phyloP scores from a whole-genome alignment of 176 grass and related monocot species.

The Bothriochloa decipiens region DNA sequence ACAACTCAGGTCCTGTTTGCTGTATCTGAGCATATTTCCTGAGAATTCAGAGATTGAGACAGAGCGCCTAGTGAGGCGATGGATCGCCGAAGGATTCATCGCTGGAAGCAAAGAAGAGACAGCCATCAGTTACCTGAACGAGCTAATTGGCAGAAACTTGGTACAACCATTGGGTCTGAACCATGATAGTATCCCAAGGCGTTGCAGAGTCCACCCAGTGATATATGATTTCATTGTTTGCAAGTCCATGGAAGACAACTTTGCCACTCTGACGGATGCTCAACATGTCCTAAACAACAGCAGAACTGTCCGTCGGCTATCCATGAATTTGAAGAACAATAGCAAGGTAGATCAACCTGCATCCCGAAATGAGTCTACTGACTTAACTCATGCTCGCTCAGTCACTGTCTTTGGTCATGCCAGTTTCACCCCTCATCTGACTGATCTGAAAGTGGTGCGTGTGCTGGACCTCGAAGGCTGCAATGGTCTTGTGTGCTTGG shows the following conservation, averaged over 20 bases:
- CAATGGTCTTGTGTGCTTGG: conserved; percentile 21
- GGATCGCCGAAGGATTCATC: conserved; percentile 37
- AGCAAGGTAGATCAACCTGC: not conserved
- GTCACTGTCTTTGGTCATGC: not conserved
- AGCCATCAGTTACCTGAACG: conserved; percentile 29
- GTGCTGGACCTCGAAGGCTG: not conserved
- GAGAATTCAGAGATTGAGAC: conserved; percentile 24
- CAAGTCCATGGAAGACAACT: conserved; percentile 48
- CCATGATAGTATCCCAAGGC: not conserved
- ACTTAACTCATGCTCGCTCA: conserved; percentile 23
- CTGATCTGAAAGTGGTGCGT: not conserved
- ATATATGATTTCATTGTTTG: conserved; percentile 45
- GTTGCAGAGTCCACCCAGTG: conserved; percentile 38
- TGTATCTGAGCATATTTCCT: conserved; percentile 47
- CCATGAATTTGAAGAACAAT: conserved; percentile 1
- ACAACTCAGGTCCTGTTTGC: conserved; percentile 33
- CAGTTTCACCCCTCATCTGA: not conserved
- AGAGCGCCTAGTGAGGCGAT: conserved; percentile 41
- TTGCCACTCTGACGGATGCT: conserved; percentile 3
- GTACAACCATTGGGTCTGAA: conserved; percentile 14
- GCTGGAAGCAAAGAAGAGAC: not conserved
- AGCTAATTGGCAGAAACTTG: conserved; percentile 45
- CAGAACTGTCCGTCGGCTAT: conserved; percentile 20
- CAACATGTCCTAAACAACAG: too few relatives aligned
- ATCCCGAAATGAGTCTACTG: not conserved